phyloP scores from a whole-genome alignment of 2,329 filamentous ascomycete species.

The Colletotrichum tropicale region DNA sequence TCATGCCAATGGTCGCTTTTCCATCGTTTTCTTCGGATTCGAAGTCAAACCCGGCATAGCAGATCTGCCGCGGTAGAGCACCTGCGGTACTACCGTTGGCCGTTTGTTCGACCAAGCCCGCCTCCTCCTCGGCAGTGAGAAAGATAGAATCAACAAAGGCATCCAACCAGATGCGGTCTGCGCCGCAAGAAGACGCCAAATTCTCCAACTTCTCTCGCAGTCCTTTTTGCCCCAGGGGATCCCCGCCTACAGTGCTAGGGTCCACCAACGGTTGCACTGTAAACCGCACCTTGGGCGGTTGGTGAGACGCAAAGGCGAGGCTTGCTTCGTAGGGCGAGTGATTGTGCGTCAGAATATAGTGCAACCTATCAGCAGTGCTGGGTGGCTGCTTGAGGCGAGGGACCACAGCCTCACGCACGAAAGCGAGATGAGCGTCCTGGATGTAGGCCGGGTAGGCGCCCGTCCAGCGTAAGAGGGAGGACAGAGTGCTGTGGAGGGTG shows the following conservation, averaged over 20 bases:
- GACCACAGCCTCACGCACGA: background rate
- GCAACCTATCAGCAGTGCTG: background rate
- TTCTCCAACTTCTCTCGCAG: background rate
- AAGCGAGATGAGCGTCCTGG: background rate
- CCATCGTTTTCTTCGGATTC: background rate
- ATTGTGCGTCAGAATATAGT: conserved; percentile 1
- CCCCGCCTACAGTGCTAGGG: background rate
- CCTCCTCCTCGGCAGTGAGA: background rate
- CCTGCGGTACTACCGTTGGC: background rate
- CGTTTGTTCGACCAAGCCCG: background rate
- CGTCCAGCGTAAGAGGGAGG: background rate
- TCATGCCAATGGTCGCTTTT: background rate
- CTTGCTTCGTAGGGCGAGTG: conserved; percentile 1
- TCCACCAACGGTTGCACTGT: conserved; percentile 1
- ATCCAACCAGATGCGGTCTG: background rate
- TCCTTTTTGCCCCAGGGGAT: background rate
- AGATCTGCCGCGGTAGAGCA: background rate
- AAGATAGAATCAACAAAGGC: background rate
- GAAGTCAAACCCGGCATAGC: background rate
- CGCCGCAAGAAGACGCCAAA: background rate
- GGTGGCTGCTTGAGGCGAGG: background rate
- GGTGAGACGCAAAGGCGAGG: background rate
- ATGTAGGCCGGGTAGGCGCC: background rate
- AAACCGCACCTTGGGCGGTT: background rate
- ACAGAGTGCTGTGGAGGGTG: background rate